Evolutionary conservation across 176 grass and related monocot genomes (phyloP).

Genomic region (Raddia guianensis): DNA sequence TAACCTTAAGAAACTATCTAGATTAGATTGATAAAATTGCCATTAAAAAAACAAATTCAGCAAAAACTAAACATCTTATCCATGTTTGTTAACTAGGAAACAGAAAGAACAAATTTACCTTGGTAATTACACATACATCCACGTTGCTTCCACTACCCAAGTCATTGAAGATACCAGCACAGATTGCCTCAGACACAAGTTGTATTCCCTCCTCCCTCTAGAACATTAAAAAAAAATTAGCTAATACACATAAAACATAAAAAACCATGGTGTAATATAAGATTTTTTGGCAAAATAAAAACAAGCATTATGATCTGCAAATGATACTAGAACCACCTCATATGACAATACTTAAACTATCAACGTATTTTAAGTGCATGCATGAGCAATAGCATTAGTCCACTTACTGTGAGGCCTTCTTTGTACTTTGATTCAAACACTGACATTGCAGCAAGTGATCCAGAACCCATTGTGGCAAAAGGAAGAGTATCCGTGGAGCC

Average conservation of each 20-base stretch:
- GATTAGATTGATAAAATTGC: too few species aligned
- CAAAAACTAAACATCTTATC: neutral
- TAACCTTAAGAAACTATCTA: neutral
- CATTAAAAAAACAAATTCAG: neutral
- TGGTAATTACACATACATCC: slow-evolving; percentile 96
- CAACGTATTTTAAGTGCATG: neutral
- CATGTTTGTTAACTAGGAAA: slow-evolving; percentile 12
- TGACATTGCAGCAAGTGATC: slow-evolving; percentile 96
- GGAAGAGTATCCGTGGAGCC: slow-evolving; percentile 95
- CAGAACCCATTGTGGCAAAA: slow-evolving; percentile 99
- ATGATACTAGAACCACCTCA: slow-evolving; percentile 6
- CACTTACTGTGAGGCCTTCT: slow-evolving; percentile 91
- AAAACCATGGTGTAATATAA: neutral
- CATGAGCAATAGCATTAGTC: neutral
- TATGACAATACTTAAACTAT: neutral
- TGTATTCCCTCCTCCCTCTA: slow-evolving; percentile 90
- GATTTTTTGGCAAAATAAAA: slow-evolving; percentile 2
- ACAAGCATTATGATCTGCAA: neutral
- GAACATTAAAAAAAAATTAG: slow-evolving; percentile 28
- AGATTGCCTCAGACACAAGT: slow-evolving; percentile 74
- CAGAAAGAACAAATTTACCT: slow-evolving; percentile 48
- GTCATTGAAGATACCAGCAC: slow-evolving; percentile 93
- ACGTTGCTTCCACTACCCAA: slow-evolving; percentile 97
- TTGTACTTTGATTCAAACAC: slow-evolving; percentile 88
- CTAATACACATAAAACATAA: slow-evolving; percentile 14